These are phyloP conservation scores for Cutaneotrichosporon spelunceum DNA, from an alignment of 1,284 basidiomycete genomes.

Conservation along the genomic window DNA sequence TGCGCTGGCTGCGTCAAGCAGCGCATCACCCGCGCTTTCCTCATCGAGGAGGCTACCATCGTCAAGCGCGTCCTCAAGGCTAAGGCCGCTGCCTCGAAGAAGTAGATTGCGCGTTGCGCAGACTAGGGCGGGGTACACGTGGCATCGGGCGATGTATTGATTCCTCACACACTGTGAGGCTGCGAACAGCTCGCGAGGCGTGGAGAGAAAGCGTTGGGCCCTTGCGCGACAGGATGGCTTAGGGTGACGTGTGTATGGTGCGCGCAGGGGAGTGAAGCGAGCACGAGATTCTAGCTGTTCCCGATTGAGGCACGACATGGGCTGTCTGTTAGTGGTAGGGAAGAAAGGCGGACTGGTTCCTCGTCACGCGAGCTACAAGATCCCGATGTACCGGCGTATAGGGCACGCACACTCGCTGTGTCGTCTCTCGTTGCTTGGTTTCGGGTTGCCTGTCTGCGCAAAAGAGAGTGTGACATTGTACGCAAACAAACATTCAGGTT, in stretches of 20 bases:
- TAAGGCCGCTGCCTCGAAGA: slow-evolving; percentile 52
- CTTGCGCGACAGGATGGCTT: neutral
- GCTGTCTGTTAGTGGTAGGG: too few species aligned
- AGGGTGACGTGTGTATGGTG: neutral
- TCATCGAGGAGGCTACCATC: slow-evolving; percentile 99
- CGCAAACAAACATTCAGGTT: too few species aligned
- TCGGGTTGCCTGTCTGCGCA: too few species aligned
- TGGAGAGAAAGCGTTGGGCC: neutral
- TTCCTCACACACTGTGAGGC: slow-evolving; percentile 20
- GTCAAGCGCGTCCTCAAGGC: slow-evolving; percentile 99
- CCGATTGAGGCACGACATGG: too few species aligned
- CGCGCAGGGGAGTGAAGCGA: too few species aligned
- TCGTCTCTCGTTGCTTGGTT: too few species aligned
- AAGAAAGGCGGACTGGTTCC: too few species aligned
- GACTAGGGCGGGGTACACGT: slow-evolving; percentile 15
- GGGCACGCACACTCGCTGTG: too few species aligned
- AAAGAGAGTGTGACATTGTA: too few species aligned
- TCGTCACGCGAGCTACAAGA: too few species aligned
- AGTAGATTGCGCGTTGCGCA: slow-evolving; percentile 37
- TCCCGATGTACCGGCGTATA: too few species aligned
- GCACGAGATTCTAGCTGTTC: too few species aligned
- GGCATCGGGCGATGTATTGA: slow-evolving; percentile 31
- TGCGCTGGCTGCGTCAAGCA: slow-evolving; percentile 90
- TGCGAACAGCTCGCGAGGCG: neutral
- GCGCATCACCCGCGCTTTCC: slow-evolving; percentile 95